Conservation (phyloP, 1,139 yeast genomes). For the Protomyces macrosporus region DNA sequence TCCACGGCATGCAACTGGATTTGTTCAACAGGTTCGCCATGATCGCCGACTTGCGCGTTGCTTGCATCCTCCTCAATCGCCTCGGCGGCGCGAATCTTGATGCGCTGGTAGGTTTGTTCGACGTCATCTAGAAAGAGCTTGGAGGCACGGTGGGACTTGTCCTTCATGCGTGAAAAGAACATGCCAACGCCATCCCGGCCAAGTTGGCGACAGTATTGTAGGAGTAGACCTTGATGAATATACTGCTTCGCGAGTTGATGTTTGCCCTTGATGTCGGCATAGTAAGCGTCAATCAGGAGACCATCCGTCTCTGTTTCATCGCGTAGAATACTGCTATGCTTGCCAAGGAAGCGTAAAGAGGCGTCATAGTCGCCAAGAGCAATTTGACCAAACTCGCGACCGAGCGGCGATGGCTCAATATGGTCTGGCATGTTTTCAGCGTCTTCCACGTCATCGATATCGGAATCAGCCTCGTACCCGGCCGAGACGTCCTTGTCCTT, state of each 20-base stretch:
- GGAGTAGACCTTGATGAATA: conserved; percentile 71
- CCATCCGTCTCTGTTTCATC: conserved; percentile 87
- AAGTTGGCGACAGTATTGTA: conserved; percentile 71
- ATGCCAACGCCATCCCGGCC: conserved; percentile 56
- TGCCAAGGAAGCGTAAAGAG: conserved; percentile 51
- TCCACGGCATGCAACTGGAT: conserved; percentile 87
- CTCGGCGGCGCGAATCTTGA: conserved; percentile 65
- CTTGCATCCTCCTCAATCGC: conserved; percentile 48
- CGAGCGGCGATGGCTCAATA: conserved; percentile 55
- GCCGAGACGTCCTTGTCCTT: conserved; percentile 27
- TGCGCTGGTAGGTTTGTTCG: conserved; percentile 63
- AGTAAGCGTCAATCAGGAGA: conserved; percentile 87
- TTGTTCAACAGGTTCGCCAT: conserved; percentile 57
- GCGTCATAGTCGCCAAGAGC: conserved; percentile 46
- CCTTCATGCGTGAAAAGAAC: conserved; percentile 53
- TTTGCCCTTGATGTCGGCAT: conserved; percentile 63
- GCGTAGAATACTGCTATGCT: conserved; percentile 59
- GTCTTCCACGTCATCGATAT: conserved; percentile 8
- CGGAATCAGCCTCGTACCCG: conserved; percentile 22
- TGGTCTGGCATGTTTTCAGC: conserved; percentile 40
- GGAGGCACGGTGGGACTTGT: conserved; percentile 53
- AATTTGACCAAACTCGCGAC: conserved; percentile 60
- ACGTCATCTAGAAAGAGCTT: conserved; percentile 70
- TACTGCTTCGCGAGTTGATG: conserved; percentile 52
- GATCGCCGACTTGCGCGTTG: conserved; percentile 37